phyloP scores from a whole-genome alignment of 176 grass and related monocot species.

The Ananas comosus region DNA sequence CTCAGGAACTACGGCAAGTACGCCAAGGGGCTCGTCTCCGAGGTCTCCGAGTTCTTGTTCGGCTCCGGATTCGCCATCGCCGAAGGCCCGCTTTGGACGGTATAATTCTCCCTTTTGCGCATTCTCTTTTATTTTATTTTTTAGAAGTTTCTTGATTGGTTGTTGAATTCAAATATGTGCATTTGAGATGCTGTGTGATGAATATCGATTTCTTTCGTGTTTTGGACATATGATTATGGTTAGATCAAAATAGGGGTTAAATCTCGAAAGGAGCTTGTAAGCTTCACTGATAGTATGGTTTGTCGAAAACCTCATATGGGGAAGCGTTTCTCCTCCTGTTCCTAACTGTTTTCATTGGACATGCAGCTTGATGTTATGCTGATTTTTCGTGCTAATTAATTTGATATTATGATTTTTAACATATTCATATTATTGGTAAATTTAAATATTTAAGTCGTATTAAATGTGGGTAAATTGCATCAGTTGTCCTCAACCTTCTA shows the following conservation, averaged over 20 bases:
- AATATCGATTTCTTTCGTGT: no score
- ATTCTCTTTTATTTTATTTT: background rate
- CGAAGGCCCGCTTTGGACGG: conserved; percentile 79
- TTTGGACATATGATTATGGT: no score
- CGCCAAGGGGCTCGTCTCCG: conserved; percentile 86
- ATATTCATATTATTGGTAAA: no score
- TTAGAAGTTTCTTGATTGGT: no score
- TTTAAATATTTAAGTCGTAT: no score
- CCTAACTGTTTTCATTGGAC: background rate
- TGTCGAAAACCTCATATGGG: background rate
- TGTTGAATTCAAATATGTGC: no score
- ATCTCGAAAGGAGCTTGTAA: no score
- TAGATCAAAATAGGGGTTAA: no score
- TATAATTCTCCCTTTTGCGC: conserved; percentile 7
- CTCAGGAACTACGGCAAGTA: conserved; percentile 78
- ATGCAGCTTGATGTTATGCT: background rate
- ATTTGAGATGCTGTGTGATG: no score
- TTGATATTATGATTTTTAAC: background rate
- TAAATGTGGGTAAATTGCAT: no score
- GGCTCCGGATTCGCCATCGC: conserved; percentile 81
- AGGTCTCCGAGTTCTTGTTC: conserved; percentile 94
- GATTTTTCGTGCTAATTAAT: background rate
- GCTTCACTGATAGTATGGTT: no score
- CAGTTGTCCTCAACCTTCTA: no score
- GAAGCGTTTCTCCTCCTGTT: background rate